Conservation (phyloP, 164 flowering plant genomes). For the Nelumbo lutea region DNA sequence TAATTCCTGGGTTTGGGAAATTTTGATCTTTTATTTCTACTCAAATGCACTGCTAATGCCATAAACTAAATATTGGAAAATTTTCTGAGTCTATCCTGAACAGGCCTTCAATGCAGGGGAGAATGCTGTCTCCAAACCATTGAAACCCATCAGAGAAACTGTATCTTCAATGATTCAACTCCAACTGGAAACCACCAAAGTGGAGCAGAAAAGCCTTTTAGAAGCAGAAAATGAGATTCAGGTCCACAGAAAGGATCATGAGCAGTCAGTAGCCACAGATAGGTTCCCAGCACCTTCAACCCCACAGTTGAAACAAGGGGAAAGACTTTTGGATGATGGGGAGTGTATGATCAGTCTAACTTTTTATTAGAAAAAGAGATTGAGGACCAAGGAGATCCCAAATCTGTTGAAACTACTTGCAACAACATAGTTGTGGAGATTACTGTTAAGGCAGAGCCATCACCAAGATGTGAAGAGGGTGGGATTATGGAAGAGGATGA, state of each 20-base stretch:
- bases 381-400: constrained; percentile 49
- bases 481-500: constrained; percentile 46
- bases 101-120: constrained; percentile 54
- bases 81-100: constrained; percentile 19
- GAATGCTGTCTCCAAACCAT: constrained; percentile 32
- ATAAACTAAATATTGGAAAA: constrained; percentile 1
- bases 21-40: constrained; percentile 1
- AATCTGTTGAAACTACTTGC: constrained; percentile 83
- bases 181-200: constrained; percentile 22
- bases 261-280: constrained; percentile 38
- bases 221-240: constrained; percentile 18
- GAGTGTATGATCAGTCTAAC: constrained; percentile 50
- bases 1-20: neutral
- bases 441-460: constrained; percentile 11
- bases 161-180: constrained; percentile 48
- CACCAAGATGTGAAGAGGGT: constrained; percentile 18
- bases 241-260: constrained; percentile 20
- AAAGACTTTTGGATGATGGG: constrained; percentile 44
- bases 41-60: neutral
- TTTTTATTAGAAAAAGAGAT: constrained; percentile 44
- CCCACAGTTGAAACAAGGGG: constrained; percentile 65
- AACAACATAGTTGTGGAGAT: too few relatives aligned
- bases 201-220: constrained; percentile 13
- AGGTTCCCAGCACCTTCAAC: constrained; percentile 79
- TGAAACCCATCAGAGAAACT: constrained; percentile 53